Evolutionary conservation across 345 rosid genomes (phyloP).

Genomic region (Viola odorata): DNA sequence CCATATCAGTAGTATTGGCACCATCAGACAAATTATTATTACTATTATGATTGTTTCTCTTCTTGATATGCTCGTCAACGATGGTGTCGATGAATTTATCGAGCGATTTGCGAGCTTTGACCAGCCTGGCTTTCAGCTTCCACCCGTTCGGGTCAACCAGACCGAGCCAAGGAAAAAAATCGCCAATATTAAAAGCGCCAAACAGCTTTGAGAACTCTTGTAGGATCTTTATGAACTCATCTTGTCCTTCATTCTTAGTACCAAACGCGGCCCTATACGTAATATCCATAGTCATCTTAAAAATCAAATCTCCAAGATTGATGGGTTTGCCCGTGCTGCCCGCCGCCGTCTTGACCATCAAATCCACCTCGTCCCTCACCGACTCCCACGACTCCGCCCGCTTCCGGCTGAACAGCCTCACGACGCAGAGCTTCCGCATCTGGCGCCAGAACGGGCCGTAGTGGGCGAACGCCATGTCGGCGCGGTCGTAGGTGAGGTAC

Average conservation of each 20-base stretch:
- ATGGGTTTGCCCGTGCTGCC: slow-evolving; percentile 41
- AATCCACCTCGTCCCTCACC: slow-evolving; percentile 76
- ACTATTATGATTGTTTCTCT: slow-evolving; percentile 21
- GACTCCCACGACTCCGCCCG: slow-evolving; percentile 94
- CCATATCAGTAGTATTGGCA: slow-evolving; percentile 58
- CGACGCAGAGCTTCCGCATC: slow-evolving; percentile 89
- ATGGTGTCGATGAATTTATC: slow-evolving; percentile 73
- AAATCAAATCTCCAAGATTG: slow-evolving; percentile 73
- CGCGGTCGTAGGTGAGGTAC: slow-evolving; percentile 79
- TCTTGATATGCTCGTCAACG: slow-evolving; percentile 67
- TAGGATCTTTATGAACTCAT: slow-evolving; percentile 64
- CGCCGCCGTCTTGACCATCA: slow-evolving; percentile 34
- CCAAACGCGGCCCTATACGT: slow-evolving; percentile 87
- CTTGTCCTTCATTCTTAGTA: slow-evolving; percentile 52
- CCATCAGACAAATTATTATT: slow-evolving; percentile 17
- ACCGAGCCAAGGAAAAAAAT: slow-evolving; percentile 64
- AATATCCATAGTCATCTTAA: slow-evolving; percentile 64
- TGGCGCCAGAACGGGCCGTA: slow-evolving; percentile 98
- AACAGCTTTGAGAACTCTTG: slow-evolving; percentile 94
- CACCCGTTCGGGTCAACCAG: slow-evolving; percentile 68
- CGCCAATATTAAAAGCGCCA: slow-evolving; percentile 87
- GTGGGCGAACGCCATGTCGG: slow-evolving; percentile 96
- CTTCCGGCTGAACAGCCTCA: slow-evolving; percentile 87
- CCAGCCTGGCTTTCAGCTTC: slow-evolving; percentile 38
- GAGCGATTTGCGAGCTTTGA: slow-evolving; percentile 56